Evolutionary conservation across 1,139 yeast genomes (phyloP), one percentile per base, ranked within the genome.

Genomic region (Hansenula anomala): DNA sequence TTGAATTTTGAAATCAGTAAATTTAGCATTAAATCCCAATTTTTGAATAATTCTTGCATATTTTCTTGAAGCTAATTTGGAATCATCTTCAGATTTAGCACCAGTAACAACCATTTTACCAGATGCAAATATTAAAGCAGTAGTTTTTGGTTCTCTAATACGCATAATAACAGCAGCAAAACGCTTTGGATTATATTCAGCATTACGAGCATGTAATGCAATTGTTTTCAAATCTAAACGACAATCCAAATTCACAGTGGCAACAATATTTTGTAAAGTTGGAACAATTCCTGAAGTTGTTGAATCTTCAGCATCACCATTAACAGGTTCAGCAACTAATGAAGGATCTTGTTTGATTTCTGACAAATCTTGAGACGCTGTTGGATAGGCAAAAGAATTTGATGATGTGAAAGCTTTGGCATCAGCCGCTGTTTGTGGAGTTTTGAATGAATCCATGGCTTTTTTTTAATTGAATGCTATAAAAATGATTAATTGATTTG

Each of bases 91-190:
- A 30, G 96, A 85, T 63, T 92, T 92, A 24, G 98, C 99, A 75
- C 99, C 99, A 28, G 98, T 92, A 22, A 92, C 99, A 52, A 92
- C 99, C 99, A 92, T 92, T 63, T 92, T 92, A 58, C 99, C 99
- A 6, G 97, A 88, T 2, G 98, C 99, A 64, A 92, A 94, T 53
- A 92, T 94, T 58, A 92, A 74, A 0, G 98, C 98, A 2, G 99
- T 92, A 1, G 98, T 94, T 62, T 92, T 92, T 19, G 99, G 99
- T 61, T 92, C 98, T 66, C 99, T 79, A 54, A 92, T 92, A 74
- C 99, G 87, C 99, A 92, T 94, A 54, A 92, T 92, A 39, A 92
- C 99, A 41, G 99, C 99, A 14, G 99, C 99, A 69, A 92, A 92
- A 71, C 99, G 96, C 67, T 75, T 82, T 38, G 98, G 98, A 57